Conservation (phyloP, 2,329 filamentous ascomycete species). For the Chrysosporium keratinophilum region DNA sequence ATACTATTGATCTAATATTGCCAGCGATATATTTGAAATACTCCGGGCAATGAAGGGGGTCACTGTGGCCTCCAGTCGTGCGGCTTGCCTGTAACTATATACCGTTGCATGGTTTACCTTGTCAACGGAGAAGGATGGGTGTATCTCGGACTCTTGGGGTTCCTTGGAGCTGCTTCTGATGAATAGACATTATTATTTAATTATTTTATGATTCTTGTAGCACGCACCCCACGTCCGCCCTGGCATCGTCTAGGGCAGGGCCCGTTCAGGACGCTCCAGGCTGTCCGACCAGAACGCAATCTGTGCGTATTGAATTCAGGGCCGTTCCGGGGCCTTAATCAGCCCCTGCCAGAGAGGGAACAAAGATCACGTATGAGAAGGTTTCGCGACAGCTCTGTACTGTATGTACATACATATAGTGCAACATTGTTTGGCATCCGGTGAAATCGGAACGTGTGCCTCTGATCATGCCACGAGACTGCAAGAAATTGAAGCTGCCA, state of each 20-base stretch:
- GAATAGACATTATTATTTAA: too few relatives aligned
- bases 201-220: background rate
- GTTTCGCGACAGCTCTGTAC: too few relatives aligned
- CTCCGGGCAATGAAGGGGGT: background rate
- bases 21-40: background rate
- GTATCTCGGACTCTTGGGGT: background rate
- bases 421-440: too few relatives aligned
- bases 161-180: background rate
- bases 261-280: too few relatives aligned
- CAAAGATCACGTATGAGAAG: background rate
- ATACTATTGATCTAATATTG: too few relatives aligned
- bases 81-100: too few relatives aligned
- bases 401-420: too few relatives aligned
- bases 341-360: background rate
- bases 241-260: background rate
- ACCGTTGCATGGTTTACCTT: background rate
- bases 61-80: background rate
- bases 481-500: too few relatives aligned
- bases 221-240: background rate
- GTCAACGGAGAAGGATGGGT: background rate
- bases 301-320: slow-evolving; percentile 1
- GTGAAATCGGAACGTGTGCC: too few relatives aligned
- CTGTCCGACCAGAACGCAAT: background rate
- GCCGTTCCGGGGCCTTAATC: background rate
- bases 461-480: too few relatives aligned